Evolutionary conservation across 176 grass and related monocot genomes (phyloP), one percentile per base, ranked within the genome.

Genomic region (Areca catechu): DNA sequence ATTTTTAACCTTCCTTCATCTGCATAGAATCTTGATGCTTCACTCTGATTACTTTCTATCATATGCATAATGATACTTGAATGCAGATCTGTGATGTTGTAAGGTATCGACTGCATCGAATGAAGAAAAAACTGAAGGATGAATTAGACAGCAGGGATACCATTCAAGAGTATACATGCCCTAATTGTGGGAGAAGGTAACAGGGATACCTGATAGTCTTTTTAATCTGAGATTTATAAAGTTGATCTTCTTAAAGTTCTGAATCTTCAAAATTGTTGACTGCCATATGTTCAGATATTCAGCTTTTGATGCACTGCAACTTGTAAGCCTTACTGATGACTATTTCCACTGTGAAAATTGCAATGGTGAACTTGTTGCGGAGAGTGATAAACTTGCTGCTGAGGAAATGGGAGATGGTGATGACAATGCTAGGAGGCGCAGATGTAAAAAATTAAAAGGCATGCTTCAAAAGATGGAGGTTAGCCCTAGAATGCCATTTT

Each of bases 381-480:
- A 98, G 70, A 98, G 93, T 71, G 93, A 98, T 62, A 98, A 98
- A 56, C 93, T 98, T 71, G 87, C 93, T 69, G 82, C 93, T 71
- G 93, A 97, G 68, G 87, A 97, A 91, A 85, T 88, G 80, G 93
- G 93, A 58, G 93, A 98, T 69, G 93, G 93, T 21, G 93, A 98
- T 78, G 87, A 98, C 57, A 98, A 87, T 54, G 79, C 71, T 60
- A 86, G 81, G 23, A 90, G 75, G 43, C 71, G 93, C 22, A 60
- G 81, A 54, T 79, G 74, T 69, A 87, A 92, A 73, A 98, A 98
- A 76, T 75, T 98, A 58, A 92, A 88, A 54, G 87, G 85, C 74
- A 85, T 98, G 83, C 87, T 85, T 51, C 80, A 80, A 56, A 92
- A 82, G 62, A 85, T 98, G 66, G 87, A 98, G 65, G 93, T 98